Percentiles rank a stretch among this genome's conserved stretches.
Conservation (phyloP, 495 filamentous ascomycete species). For the Tuber calosporum region DNA sequence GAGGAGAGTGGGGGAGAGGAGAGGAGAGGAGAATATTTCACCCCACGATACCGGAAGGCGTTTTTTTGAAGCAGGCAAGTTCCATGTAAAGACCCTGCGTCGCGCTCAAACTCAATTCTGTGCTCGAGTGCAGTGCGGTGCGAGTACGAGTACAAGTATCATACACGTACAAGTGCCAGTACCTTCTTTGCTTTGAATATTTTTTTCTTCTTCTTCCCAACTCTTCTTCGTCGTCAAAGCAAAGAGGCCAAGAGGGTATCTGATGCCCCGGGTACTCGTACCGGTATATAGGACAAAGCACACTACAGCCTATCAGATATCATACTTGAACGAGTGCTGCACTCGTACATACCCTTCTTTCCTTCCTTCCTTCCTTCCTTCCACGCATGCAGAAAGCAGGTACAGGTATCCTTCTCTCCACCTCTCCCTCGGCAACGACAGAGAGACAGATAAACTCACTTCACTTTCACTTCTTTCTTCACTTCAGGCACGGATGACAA, state of each 20-base stretch:
- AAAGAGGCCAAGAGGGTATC: slow-evolving; percentile 23
- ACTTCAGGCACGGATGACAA: slow-evolving; percentile 29
- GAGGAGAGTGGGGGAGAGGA: too few species aligned
- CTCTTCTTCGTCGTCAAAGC: slow-evolving; percentile 9
- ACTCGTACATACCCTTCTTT: too few species aligned
- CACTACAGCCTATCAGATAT: background rate
- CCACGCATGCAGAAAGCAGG: background rate
- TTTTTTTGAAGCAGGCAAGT: background rate
- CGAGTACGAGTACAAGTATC: too few species aligned
- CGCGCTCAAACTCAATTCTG: background rate
- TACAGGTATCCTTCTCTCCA: background rate
- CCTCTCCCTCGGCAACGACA: slow-evolving; percentile 3
- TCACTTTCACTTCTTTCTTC: slow-evolving; percentile 23
- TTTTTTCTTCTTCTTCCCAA: background rate
- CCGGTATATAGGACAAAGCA: background rate
- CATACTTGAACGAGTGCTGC: too few species aligned
- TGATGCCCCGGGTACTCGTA: background rate
- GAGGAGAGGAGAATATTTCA: too few species aligned
- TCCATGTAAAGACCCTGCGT: slow-evolving; percentile 1
- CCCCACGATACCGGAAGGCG: background rate
- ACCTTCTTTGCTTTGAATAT: slow-evolving; percentile 6
- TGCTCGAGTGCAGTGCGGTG: background rate
- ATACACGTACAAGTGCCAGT: too few species aligned
- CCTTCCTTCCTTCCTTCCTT: background rate
- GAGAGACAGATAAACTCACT: slow-evolving; percentile 18